phyloP scores from a whole-genome alignment of 2,329 filamentous ascomycete genomes.

The Alternaria gaisen region DNA sequence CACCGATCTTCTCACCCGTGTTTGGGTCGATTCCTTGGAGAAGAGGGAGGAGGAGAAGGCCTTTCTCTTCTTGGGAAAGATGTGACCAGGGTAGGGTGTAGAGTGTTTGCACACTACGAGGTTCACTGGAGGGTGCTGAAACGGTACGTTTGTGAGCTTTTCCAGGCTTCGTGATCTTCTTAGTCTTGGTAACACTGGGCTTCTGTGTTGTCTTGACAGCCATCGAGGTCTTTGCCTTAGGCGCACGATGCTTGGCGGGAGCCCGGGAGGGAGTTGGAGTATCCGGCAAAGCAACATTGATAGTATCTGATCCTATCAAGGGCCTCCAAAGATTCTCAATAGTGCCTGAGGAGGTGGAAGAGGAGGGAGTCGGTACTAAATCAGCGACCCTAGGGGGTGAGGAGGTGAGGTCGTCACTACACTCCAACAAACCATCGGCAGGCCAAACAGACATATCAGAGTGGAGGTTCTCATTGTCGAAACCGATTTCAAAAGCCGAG shows the following conservation, averaged over 20 bases:
- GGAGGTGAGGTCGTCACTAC: background rate
- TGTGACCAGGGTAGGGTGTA: conserved; percentile 18
- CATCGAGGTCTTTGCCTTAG: background rate
- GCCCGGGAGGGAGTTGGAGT: background rate
- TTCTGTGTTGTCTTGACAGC: background rate
- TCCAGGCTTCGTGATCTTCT: conserved; percentile 8
- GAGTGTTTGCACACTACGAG: conserved; percentile 15
- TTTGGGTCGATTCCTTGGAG: conserved; percentile 29
- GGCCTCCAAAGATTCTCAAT: conserved; percentile 7
- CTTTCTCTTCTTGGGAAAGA: conserved; percentile 26
- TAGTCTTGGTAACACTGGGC: background rate
- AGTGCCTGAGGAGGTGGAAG: background rate
- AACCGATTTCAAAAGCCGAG: background rate
- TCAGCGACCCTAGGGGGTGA: background rate
- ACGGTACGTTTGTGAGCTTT: conserved; percentile 5
- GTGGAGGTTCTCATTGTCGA: background rate
- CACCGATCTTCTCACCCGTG: conserved; percentile 7
- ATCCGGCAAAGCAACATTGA: background rate
- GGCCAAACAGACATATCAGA: conserved; percentile 5
- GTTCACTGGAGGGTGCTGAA: background rate
- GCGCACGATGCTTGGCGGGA: background rate
- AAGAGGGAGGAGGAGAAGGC: conserved; percentile 27
- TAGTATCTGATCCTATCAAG: background rate
- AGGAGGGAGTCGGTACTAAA: background rate
- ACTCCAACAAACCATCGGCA: background rate